phyloP scores from a whole-genome alignment of 1,284 basidiomycete species.

The Puccinia hordei region DNA sequence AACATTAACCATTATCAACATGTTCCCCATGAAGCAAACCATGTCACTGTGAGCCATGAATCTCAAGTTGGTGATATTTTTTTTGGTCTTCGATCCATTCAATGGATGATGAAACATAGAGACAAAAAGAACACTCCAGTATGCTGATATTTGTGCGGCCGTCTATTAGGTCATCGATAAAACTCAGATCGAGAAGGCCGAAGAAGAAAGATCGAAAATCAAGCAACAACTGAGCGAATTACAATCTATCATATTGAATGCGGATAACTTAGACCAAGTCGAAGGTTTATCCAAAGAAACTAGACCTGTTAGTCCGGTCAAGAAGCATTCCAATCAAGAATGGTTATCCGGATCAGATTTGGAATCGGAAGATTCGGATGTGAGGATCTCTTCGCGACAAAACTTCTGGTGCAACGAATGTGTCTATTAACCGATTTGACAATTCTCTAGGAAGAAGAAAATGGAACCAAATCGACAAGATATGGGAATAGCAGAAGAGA shows the following conservation, averaged over 20 bases:
- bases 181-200: neutral
- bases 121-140: neutral
- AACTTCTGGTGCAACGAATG: neutral
- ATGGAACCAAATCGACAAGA: neutral
- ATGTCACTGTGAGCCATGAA: neutral
- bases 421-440: neutral
- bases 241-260: constrained; percentile 43
- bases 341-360: neutral
- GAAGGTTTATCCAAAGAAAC: constrained; percentile 13
- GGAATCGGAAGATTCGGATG: constrained; percentile 12
- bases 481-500: constrained; percentile 8
- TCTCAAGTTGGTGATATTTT: neutral
- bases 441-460: constrained; percentile 3
- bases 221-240: constrained; percentile 30
- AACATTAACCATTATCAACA: constrained; percentile 11
- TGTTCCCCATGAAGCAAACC: neutral
- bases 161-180: neutral
- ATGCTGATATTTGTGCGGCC: neutral
- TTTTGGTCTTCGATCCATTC: too few relatives aligned
- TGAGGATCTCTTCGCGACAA: neutral
- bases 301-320: constrained; percentile 40
- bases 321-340: neutral
- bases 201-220: constrained; percentile 27
- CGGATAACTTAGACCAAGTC: constrained; percentile 20
- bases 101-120: neutral